Conservation (phyloP, 495 filamentous ascomycete species). For the Neurospora sp. region DNA sequence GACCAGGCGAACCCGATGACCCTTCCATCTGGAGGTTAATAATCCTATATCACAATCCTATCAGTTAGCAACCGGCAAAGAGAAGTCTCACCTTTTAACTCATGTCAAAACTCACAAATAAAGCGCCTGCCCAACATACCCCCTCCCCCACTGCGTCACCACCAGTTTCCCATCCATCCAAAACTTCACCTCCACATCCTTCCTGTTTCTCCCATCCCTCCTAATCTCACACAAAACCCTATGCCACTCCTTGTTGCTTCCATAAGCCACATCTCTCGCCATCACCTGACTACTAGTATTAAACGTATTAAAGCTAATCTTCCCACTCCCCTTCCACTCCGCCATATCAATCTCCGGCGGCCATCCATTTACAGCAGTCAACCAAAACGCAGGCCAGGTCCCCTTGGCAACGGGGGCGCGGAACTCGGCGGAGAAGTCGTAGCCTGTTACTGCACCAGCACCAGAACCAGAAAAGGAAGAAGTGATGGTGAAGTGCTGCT, state of each 20-base stretch:
- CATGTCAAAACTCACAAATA: conserved; percentile 31
- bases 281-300: conserved; percentile 41
- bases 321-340: conserved; percentile 53
- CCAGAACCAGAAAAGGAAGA: not conserved
- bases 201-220: conserved; percentile 15
- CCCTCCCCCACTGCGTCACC: conserved; percentile 42
- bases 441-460: conserved; percentile 16
- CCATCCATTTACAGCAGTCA: conserved; percentile 51
- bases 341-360: conserved; percentile 55
- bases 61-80: not conserved
- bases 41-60: conserved; percentile 23
- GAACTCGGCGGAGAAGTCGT: conserved; percentile 44
- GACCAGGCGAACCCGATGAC: conserved; percentile 38
- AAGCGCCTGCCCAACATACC: conserved; percentile 39
- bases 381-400: conserved; percentile 56
- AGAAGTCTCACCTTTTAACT: not conserved
- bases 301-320: conserved; percentile 54
- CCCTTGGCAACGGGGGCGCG: conserved; percentile 40
- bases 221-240: conserved; percentile 40
- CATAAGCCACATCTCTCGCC: conserved; percentile 40
- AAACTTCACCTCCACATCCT: conserved; percentile 42
- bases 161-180: conserved; percentile 42
- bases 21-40: conserved; percentile 43
- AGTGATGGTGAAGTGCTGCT: conserved; percentile 35
- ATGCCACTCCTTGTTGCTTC: conserved; percentile 38